Base-by-base conservation (phyloP, 2,329 filamentous ascomycete species). In the Verticillium zaregamsianum region DNA sequence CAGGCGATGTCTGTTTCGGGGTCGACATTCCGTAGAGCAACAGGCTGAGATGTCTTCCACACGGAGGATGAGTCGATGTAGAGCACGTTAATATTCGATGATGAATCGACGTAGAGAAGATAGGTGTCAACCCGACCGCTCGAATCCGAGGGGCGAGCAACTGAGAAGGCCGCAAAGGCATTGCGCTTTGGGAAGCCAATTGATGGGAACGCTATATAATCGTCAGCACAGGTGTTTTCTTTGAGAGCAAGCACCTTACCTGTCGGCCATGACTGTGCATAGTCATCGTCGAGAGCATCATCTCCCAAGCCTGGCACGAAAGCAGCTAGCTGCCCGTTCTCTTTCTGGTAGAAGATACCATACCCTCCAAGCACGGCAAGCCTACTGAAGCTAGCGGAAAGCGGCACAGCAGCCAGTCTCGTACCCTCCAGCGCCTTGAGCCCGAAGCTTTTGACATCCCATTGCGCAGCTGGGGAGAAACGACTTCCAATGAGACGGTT, bases 1-100 rank as follows among this genome's bases (percentile, higher is more conserved):
- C 57, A 62, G n/a, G 54, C 28, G 31, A 62, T 62, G 54, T 59
- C 61, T 20, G 61, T 59, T 32, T 62, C 57, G 4, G 35, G 3
- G 31, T 59, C 61, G 5, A 59, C 57, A 17, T 39, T 28, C 25
- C 37, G 58, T 28, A 62, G 33, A 3, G 17, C 28, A 14, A 17
- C 20, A 23, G 54, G 57, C 20, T 57, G 33, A 2, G 9, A 15
- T 17, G 31, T 39, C 23, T 60, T 23, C 40, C 61, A 59, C 23
- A 58, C 14, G 8, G 37, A 31, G 3, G 52, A 52, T 6, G 33
- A 35, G 52, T 54, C 33, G 17, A 28, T 35, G 32, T 59, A 62
- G 9, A 62, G 17, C 32, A 62, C 39, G 32, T 54, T 57, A 9
- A 62, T 60, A 9, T 60, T 49, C 7, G 58, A 37, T 20, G 20